A percentile compares a stretch with the other conserved stretches of the same genome.
phyloP scores from a whole-genome alignment of 75 land plant genomes.

The Picea glauca region DNA sequence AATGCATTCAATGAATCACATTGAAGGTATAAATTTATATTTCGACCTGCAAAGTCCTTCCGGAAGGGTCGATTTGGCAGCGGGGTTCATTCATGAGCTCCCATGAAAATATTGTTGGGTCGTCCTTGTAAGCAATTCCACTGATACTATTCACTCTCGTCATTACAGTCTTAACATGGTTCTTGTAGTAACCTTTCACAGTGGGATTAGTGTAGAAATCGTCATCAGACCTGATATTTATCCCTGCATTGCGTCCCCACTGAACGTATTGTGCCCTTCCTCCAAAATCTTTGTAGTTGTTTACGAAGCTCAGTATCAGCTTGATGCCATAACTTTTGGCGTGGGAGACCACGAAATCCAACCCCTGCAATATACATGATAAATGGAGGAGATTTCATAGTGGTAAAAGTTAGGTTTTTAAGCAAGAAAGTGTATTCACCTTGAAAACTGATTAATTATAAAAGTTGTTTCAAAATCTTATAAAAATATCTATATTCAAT shows the following conservation, averaged over 20 bases:
- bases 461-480: no score
- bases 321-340: slow-evolving; percentile 43
- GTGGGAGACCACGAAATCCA: slow-evolving; percentile 48
- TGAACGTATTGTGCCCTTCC: slow-evolving; percentile 58
- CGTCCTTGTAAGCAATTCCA: slow-evolving; percentile 66
- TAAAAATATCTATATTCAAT: no score
- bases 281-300: slow-evolving; percentile 42
- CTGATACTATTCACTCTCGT: slow-evolving; percentile 72
- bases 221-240: background rate
- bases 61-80: slow-evolving; percentile 54
- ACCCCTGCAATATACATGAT: slow-evolving; percentile 22
- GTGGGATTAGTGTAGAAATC: slow-evolving; percentile 29
- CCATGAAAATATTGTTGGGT: slow-evolving; percentile 75
- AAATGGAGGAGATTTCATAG: no score
- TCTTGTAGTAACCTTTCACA: slow-evolving; percentile 23
- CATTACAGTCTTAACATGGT: slow-evolving; percentile 33
- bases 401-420: no score
- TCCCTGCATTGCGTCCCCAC: slow-evolving; percentile 36
- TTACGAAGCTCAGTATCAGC: slow-evolving; percentile 49
- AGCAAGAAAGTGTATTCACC: no score
- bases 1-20: no score
- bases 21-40: no score
- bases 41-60: slow-evolving; percentile 49
- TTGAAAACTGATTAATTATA: no score
- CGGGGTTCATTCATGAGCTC: slow-evolving; percentile 95